Evolutionary conservation across 805 yeast species (phyloP).

Genomic region (Saccharomycopsis javanensis): DNA sequence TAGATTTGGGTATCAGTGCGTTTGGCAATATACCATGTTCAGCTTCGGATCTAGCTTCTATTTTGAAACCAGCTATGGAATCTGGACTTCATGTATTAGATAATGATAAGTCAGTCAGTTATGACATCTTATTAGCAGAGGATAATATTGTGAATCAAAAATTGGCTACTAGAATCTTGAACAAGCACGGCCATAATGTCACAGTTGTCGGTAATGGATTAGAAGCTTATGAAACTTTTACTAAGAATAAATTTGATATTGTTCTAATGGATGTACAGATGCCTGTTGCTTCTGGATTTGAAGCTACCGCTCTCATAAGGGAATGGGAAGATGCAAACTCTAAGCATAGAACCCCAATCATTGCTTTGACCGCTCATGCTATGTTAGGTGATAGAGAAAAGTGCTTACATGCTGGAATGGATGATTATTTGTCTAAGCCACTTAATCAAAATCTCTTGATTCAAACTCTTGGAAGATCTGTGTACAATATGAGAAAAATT

Average conservation of each 20-base stretch:
- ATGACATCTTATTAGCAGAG: slow-evolving; percentile 71
- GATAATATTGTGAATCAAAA: slow-evolving; percentile 84
- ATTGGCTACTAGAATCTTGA: slow-evolving; percentile 73
- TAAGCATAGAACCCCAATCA: slow-evolving; percentile 77
- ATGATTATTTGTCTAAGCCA: slow-evolving; percentile 82
- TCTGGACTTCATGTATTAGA: slow-evolving; percentile 72
- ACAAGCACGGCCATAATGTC: slow-evolving; percentile 77
- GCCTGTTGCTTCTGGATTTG: slow-evolving; percentile 95
- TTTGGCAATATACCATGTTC: slow-evolving; percentile 87
- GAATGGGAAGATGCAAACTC: slow-evolving; percentile 79
- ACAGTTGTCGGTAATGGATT: slow-evolving; percentile 81
- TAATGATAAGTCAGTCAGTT: slow-evolving; percentile 67
- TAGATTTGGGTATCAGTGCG: slow-evolving; percentile 78
- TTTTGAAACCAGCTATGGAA: slow-evolving; percentile 76
- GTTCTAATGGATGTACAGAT: slow-evolving; percentile 89
- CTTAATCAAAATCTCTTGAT: slow-evolving; percentile 72
- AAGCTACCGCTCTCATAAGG: slow-evolving; percentile 77
- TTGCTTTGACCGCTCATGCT: slow-evolving; percentile 87
- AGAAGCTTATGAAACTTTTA: slow-evolving; percentile 71
- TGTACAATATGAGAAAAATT: slow-evolving; percentile 38
- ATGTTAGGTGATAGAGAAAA: slow-evolving; percentile 89
- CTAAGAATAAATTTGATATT: slow-evolving; percentile 61
- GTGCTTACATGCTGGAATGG: slow-evolving; percentile 85
- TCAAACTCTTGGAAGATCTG: slow-evolving; percentile 79
- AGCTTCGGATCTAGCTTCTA: slow-evolving; percentile 70